Percentiles rank a stretch among this genome's conserved stretches.
These are phyloP conservation scores for Calvatia gigantea DNA, from an alignment of 768 basidiomycete species.

Conservation along the genomic window DNA sequence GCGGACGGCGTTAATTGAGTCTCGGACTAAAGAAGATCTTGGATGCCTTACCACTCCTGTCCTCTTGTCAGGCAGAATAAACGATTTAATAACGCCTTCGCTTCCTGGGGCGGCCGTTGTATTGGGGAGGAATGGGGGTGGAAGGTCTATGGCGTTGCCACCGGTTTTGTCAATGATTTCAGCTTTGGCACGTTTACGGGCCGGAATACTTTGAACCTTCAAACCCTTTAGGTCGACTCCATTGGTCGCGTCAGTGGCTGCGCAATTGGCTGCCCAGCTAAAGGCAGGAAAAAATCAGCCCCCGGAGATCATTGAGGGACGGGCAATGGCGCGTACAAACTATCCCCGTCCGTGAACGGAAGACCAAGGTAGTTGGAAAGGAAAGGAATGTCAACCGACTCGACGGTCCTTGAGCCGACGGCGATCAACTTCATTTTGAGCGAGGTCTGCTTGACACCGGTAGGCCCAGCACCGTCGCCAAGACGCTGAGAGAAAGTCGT, in stretches of 20 bases:
- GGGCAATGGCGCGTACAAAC: constrained; percentile 40
- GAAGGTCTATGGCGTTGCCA: constrained; percentile 40
- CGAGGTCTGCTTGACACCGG: constrained; percentile 41
- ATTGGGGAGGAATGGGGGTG: constrained; percentile 43
- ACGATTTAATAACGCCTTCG: constrained; percentile 51
- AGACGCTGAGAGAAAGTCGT: constrained; percentile 54
- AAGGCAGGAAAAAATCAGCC: constrained; percentile 4
- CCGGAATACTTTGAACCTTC: neutral
- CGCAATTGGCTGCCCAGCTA: constrained; percentile 62
- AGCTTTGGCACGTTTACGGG: constrained; percentile 30
- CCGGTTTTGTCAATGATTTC: constrained; percentile 41
- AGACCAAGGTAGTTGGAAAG: constrained; percentile 43
- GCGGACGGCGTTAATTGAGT: neutral
- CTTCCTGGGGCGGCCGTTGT: constrained; percentile 43
- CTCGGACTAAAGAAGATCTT: neutral
- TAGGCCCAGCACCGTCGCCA: constrained; percentile 52
- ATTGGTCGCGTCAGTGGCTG: constrained; percentile 45
- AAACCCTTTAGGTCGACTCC: constrained; percentile 39
- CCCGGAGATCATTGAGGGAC: neutral
- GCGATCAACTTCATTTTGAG: constrained; percentile 46
- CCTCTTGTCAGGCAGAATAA: constrained; percentile 48
- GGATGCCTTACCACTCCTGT: constrained; percentile 51
- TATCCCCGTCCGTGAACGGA: constrained; percentile 46
- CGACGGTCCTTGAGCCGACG: constrained; percentile 40
- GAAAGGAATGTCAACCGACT: constrained; percentile 51